Conservation (phyloP, 2,329 filamentous ascomycete species). For the Fusarium sp. region DNA sequence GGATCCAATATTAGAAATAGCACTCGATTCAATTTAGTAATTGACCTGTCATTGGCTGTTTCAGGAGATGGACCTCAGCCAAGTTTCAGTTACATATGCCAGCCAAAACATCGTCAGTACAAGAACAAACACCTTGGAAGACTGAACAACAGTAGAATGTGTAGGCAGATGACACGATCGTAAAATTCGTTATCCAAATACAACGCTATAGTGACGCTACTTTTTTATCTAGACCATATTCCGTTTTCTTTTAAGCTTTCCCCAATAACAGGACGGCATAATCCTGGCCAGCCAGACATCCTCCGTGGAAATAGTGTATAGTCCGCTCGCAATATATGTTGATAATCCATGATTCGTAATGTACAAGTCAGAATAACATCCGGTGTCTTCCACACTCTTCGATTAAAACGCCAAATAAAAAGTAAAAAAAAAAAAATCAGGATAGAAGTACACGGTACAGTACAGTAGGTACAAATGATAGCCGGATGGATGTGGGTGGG, state of each 20-base stretch:
- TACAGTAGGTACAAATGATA: background rate
- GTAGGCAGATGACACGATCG: background rate
- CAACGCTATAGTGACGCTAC: constrained; percentile 17
- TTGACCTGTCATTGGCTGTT: constrained; percentile 17
- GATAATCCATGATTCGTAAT: constrained; percentile 3
- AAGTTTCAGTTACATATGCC: background rate
- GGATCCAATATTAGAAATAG: no score
- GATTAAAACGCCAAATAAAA: constrained; percentile 29
- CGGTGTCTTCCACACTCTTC: constrained; percentile 34
- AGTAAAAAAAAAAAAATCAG: constrained; percentile 29
- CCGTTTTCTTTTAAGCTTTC: constrained; percentile 1
- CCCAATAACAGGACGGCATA: background rate
- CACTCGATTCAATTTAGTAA: background rate
- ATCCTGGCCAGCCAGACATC: constrained; percentile 38
- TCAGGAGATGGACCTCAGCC: background rate
- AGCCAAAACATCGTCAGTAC: background rate
- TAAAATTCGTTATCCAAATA: constrained; percentile 12
- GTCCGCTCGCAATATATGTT: background rate
- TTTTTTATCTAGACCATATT: constrained; percentile 39
- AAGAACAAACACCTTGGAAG: background rate
- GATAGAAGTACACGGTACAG: constrained; percentile 5
- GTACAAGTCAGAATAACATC: constrained; percentile 32
- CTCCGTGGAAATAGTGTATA: background rate
- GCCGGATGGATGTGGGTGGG: background rate
- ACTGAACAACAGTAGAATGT: background rate